phyloP scores from a whole-genome alignment of 306 rosid genomes.

The Medicago truncatula region DNA sequence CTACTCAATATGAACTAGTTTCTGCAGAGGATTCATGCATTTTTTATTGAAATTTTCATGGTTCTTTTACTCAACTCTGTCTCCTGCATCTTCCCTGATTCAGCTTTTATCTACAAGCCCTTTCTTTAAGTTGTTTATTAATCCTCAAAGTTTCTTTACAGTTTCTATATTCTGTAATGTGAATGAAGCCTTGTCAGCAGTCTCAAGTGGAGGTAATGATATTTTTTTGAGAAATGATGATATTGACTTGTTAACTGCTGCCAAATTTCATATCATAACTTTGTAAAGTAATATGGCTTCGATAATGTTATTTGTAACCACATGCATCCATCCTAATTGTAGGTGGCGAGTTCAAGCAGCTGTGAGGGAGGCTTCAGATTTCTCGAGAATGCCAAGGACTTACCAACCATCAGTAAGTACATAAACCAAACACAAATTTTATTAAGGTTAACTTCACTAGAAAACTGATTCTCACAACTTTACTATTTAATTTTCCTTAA shows the following conservation, averaged over 20 bases:
- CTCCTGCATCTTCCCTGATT: not conserved
- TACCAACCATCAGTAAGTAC: slow-evolving; percentile 85
- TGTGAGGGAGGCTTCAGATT: slow-evolving; percentile 65
- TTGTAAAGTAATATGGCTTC: slow-evolving; percentile 31
- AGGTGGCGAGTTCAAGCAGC: slow-evolving; percentile 70
- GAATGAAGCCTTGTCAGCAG: slow-evolving; percentile 71
- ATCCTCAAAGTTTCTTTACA: slow-evolving; percentile 46
- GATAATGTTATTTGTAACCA: slow-evolving; percentile 22
- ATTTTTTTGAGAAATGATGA: slow-evolving; percentile 29
- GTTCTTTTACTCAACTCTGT: slow-evolving; percentile 12
- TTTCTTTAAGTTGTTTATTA: slow-evolving; percentile 33
- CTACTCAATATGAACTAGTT: too few relatives aligned
- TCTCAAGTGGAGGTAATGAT: slow-evolving; percentile 71
- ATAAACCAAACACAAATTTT: slow-evolving; percentile 27
- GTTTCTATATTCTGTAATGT: slow-evolving; percentile 68
- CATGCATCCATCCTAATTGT: slow-evolving; percentile 38
- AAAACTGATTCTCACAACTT: too few relatives aligned
- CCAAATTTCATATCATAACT: slow-evolving; percentile 25
- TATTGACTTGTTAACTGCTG: slow-evolving; percentile 16
- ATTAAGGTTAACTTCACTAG: too few relatives aligned
- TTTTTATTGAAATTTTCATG: slow-evolving; percentile 32
- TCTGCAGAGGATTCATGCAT: too few relatives aligned
- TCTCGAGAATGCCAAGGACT: slow-evolving; percentile 84
- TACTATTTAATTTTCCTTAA: too few relatives aligned
- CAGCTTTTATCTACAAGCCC: slow-evolving; percentile 23